Evolutionary conservation across 495 filamentous ascomycete genomes (phyloP).

Genomic region (Jackrogersella minutella): DNA sequence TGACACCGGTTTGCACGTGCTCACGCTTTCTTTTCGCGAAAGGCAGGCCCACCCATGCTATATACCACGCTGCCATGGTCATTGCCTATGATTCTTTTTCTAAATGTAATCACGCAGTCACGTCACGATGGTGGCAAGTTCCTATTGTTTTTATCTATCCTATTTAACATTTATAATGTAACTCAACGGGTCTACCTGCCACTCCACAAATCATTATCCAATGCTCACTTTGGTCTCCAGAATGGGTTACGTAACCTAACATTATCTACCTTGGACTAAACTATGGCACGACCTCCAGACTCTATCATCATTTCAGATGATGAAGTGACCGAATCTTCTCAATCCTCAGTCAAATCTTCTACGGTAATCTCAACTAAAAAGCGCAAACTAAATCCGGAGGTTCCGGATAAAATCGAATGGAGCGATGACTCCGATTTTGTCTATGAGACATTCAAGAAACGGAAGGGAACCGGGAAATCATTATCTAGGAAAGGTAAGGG

Average conservation of each 20-base stretch:
- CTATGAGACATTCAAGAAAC: slow-evolving; percentile 36
- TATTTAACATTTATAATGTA: too few species aligned
- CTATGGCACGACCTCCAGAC: slow-evolving; percentile 27
- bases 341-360: slow-evolving; percentile 15
- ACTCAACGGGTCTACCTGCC: too few species aligned
- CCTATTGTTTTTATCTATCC: not conserved
- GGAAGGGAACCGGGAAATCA: slow-evolving; percentile 18
- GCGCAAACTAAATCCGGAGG: slow-evolving; percentile 30
- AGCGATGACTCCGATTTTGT: slow-evolving; percentile 33
- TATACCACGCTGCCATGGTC: not conserved
- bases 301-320: slow-evolving; percentile 40
- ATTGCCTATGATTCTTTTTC: not conserved
- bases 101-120: not conserved
- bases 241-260: not conserved
- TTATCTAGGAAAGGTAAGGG: slow-evolving; percentile 25
- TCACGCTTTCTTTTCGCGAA: slow-evolving; percentile 18
- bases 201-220: not conserved
- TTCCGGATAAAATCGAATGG: slow-evolving; percentile 28
- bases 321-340: slow-evolving; percentile 35
- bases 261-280: not conserved
- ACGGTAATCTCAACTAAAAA: slow-evolving; percentile 15
- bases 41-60: not conserved
- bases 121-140: not conserved
- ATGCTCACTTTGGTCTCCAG: not conserved
- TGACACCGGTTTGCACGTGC: slow-evolving; percentile 4